Conservation (phyloP, 2,329 filamentous ascomycete species). For the Pyricularia pennisetigena region DNA sequence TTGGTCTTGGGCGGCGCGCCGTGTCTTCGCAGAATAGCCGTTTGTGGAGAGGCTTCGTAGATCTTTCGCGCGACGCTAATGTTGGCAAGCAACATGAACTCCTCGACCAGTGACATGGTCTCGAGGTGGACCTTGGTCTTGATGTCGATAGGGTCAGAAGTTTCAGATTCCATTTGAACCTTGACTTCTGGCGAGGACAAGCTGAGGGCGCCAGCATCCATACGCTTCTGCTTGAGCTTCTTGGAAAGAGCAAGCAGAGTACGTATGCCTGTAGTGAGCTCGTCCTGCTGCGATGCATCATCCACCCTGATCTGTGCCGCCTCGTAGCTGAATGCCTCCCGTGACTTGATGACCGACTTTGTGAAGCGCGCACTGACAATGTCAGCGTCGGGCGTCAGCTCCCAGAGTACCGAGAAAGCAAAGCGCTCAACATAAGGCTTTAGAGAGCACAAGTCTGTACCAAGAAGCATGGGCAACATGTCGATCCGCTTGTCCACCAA, state of each 20-base stretch:
- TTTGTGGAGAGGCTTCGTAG: slow-evolving; percentile 87
- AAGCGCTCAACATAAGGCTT: slow-evolving; percentile 97
- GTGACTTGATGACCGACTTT: slow-evolving; percentile 94
- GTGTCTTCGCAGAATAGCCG: slow-evolving; percentile 86
- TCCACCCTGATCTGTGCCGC: slow-evolving; percentile 91
- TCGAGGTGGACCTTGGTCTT: slow-evolving; percentile 91
- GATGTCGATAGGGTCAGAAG: slow-evolving; percentile 90
- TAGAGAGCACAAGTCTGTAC: slow-evolving; percentile 90
- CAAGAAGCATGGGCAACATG: slow-evolving; percentile 94
- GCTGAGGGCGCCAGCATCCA: slow-evolving; percentile 91
- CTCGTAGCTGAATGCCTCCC: slow-evolving; percentile 97
- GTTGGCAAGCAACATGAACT: slow-evolving; percentile 99
- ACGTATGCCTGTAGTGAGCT: slow-evolving; percentile 83
- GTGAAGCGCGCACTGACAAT: slow-evolving; percentile 82
- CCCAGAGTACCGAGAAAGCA: slow-evolving; percentile 81
- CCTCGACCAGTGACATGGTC: slow-evolving; percentile 95
- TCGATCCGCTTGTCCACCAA: slow-evolving; percentile 98
- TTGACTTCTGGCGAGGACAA: slow-evolving; percentile 97
- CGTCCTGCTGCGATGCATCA: slow-evolving; percentile 76
- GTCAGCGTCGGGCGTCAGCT: slow-evolving; percentile 75
- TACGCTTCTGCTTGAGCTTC: slow-evolving; percentile 87
- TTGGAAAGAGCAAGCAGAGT: slow-evolving; percentile 80
- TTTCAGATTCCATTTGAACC: slow-evolving; percentile 90
- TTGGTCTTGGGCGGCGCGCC: slow-evolving; percentile 88
- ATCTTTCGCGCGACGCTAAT: slow-evolving; percentile 87